A percentile compares a stretch with the other conserved stretches of the same genome.
Evolutionary conservation across 139 green algal species (phyloP).

Genomic region (Nannochloris sp.): DNA sequence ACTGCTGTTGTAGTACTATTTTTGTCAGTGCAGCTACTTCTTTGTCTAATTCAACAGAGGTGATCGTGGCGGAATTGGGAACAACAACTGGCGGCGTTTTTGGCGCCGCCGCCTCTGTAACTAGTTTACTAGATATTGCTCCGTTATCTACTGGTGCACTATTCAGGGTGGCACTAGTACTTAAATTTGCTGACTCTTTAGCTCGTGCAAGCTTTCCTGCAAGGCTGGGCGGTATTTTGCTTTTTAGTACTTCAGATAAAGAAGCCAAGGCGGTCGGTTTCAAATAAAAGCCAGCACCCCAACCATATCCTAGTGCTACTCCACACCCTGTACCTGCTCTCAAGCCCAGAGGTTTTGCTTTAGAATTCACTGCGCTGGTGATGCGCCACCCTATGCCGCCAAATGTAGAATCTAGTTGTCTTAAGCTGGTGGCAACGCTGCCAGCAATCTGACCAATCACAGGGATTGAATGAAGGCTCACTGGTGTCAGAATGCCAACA

Average conservation of each 20-base stretch:
- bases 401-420: conserved; percentile 1
- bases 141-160: too few relatives aligned
- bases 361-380: background rate
- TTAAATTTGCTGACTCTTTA: background rate
- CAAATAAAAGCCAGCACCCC: conserved; percentile 15
- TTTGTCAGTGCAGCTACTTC: conserved; percentile 1
- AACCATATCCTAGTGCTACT: conserved; percentile 16
- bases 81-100: too few relatives aligned
- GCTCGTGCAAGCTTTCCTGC: background rate
- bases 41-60: background rate
- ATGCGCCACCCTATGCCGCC: background rate
- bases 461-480: conserved; percentile 15
- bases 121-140: too few relatives aligned
- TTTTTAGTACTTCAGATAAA: background rate
- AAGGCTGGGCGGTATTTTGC: background rate
- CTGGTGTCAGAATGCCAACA: conserved; percentile 15
- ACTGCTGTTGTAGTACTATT: conserved; percentile 16
- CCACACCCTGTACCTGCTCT: conserved; percentile 17
- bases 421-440: background rate
- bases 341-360: background rate
- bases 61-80: too few relatives aligned
- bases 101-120: too few relatives aligned
- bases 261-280: conserved; percentile 6
- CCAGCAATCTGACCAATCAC: conserved; percentile 18
- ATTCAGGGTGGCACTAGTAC: too few relatives aligned